phyloP scores from a whole-genome alignment of 139 green algal genomes.

The Nannochloris sp. region DNA sequence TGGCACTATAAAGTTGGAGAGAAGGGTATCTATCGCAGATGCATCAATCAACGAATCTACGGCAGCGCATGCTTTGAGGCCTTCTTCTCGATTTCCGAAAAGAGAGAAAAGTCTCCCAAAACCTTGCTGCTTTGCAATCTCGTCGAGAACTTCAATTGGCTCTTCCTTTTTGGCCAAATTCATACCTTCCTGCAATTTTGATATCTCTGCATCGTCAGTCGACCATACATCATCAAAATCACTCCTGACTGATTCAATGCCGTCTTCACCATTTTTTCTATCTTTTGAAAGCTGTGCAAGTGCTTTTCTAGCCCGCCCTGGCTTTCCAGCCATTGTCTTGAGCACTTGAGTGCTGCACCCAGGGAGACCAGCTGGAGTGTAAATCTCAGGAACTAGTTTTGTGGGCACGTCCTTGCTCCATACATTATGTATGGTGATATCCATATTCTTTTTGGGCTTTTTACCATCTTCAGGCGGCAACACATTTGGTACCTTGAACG shows the following conservation, averaged over 20 bases:
- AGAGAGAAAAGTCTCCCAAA: slow-evolving; percentile 68
- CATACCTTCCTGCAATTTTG: not conserved
- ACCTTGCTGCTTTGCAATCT: slow-evolving; percentile 39
- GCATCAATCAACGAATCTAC: slow-evolving; percentile 73
- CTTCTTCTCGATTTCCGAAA: slow-evolving; percentile 56
- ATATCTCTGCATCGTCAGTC: slow-evolving; percentile 18
- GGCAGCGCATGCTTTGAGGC: slow-evolving; percentile 71
- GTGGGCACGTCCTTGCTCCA: slow-evolving; percentile 50
- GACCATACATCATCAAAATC: slow-evolving; percentile 17
- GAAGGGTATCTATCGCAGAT: slow-evolving; percentile 87
- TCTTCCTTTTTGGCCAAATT: slow-evolving; percentile 7
- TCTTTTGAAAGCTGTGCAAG: slow-evolving; percentile 37
- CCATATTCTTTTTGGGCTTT: slow-evolving; percentile 53
- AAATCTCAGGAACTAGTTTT: slow-evolving; percentile 38
- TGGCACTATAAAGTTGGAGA: slow-evolving; percentile 89
- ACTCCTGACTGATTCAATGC: slow-evolving; percentile 5
- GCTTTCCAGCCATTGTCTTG: slow-evolving; percentile 65
- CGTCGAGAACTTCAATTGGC: slow-evolving; percentile 22
- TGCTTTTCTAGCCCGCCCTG: slow-evolving; percentile 57
- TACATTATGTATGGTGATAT: slow-evolving; percentile 61
- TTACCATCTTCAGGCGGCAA: slow-evolving; percentile 36
- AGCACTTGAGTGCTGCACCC: slow-evolving; percentile 52
- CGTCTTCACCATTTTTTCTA: slow-evolving; percentile 2
- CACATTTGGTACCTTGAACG: slow-evolving; percentile 48
- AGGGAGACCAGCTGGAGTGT: slow-evolving; percentile 34